Evolutionary conservation across 345 rosid species (phyloP), one percentile per base, ranked within the genome.

Genomic region (Linum tenue): DNA sequence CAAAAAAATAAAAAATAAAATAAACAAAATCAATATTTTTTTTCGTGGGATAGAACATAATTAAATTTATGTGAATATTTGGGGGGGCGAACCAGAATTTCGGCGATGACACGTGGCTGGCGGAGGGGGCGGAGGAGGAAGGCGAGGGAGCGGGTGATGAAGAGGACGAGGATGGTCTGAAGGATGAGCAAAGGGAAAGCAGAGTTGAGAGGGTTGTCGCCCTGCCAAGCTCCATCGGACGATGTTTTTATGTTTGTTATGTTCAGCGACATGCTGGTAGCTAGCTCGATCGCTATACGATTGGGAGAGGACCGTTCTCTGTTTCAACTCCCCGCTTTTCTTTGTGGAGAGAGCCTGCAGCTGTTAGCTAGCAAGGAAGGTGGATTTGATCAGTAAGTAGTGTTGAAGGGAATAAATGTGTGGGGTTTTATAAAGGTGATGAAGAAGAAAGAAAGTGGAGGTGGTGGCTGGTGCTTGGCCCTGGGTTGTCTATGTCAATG

Each of bases 161-260:
- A 39, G 56, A 82, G 66, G 60, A 62, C 66, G 40, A 80, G 2
- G 35, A 57, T 64, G 5, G 78, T 55, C 63, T 80, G 82, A 4
- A 71, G 7, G 4, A 79, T 67, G 5, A 82, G 35, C 22, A 76
- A 59, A 2, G 79, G 76, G 63, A 80, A 62, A 56, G 84, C 76
- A 15, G 22, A 79, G 59, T 82, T 55, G 5, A 82, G 55, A 16
- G 85, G 85, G 71, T 79, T 82, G 7, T 82, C 78, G 36, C 83
- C 83, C 68, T 79, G 81, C 81, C 80, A 82, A 11, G 56, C 83
- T 16, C 85, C 81, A 22, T 72, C 70, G 0, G 84, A 80, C 9
- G 72, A 67, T 51, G 76, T 77, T 40, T 40, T 70, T 3, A 80
- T 57, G 61, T 56, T 55, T 15, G 77, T 76, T 59, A 60, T 37